phyloP scores from a whole-genome alignment of 208 protist genomes.

The Borovskyia barvae region DNA sequence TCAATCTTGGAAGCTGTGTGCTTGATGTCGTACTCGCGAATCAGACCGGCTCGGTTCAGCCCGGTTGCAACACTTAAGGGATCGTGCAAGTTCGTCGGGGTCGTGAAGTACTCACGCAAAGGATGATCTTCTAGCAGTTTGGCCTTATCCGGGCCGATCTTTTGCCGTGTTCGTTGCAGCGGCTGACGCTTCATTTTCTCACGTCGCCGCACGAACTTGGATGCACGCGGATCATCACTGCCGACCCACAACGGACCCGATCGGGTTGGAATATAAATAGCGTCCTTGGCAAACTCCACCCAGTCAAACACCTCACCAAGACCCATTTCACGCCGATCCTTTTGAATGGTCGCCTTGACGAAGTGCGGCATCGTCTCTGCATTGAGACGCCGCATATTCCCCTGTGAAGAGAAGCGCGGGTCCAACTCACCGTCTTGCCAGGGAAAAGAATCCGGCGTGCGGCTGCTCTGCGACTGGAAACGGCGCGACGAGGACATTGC shows the following conservation, averaged over 20 bases:
- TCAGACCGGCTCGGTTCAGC: constrained; percentile 72
- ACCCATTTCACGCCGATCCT: constrained; percentile 84
- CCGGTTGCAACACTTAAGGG: constrained; percentile 79
- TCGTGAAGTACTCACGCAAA: constrained; percentile 85
- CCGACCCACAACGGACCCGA: constrained; percentile 86
- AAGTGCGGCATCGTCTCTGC: constrained; percentile 86
- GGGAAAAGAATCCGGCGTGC: constrained; percentile 29
- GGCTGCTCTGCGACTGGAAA: constrained; percentile 69
- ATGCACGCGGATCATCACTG: constrained; percentile 77
- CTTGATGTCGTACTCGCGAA: constrained; percentile 85
- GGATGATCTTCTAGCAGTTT: constrained; percentile 82
- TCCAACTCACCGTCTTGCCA: constrained; percentile 79
- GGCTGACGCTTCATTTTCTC: constrained; percentile 87
- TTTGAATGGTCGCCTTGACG: constrained; percentile 88
- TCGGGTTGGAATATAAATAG: constrained; percentile 81
- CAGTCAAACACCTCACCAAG: constrained; percentile 83
- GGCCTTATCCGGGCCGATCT: constrained; percentile 69
- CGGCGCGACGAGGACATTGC: constrained; percentile 19
- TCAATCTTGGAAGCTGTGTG: constrained; percentile 75
- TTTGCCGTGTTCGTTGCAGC: constrained; percentile 69
- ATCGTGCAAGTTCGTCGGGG: constrained; percentile 75
- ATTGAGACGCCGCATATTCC: constrained; percentile 76
- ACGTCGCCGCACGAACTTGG: constrained; percentile 66
- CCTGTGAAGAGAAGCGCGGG: constrained; percentile 62
- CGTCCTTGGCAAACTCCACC: constrained; percentile 88